These are phyloP conservation scores for Wickerhamiella kurtzmanii DNA, from an alignment of 805 yeast genomes.

Conservation along the genomic window DNA sequence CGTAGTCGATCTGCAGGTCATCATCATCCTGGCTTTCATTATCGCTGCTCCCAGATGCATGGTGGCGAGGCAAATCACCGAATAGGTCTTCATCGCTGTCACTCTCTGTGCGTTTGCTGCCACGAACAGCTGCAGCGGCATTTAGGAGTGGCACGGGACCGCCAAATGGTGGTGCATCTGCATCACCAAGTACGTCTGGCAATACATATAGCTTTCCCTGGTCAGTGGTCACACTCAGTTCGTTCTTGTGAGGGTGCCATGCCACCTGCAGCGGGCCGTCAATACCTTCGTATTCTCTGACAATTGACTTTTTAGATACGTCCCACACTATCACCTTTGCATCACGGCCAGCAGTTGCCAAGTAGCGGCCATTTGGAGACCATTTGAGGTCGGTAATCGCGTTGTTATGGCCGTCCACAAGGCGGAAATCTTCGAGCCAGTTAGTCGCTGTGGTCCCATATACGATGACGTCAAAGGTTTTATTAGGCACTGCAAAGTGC, in stretches of 20 bases:
- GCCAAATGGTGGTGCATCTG: slow-evolving; percentile 20
- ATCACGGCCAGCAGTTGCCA: slow-evolving; percentile 41
- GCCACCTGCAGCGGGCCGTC: slow-evolving; percentile 19
- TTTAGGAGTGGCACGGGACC: slow-evolving; percentile 15
- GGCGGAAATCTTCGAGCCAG: slow-evolving; percentile 19
- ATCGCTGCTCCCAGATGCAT: slow-evolving; percentile 2
- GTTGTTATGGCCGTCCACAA: slow-evolving; percentile 19
- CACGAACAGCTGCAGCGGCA: slow-evolving; percentile 1
- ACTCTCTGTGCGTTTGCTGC: slow-evolving; percentile 9
- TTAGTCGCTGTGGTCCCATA: slow-evolving; percentile 16
- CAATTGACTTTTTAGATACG: slow-evolving; percentile 22
- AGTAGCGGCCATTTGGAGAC: slow-evolving; percentile 45
- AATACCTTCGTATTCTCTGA: slow-evolving; percentile 26
- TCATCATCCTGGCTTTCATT: not conserved
- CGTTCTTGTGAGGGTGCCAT: slow-evolving; percentile 29
- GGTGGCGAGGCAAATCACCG: slow-evolving; percentile 32
- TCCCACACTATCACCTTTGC: slow-evolving; percentile 47
- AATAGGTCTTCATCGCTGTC: slow-evolving; percentile 22
- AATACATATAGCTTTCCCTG: slow-evolving; percentile 23
- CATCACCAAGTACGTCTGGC: slow-evolving; percentile 7
- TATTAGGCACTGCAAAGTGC: slow-evolving; percentile 52
- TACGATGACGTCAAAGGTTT: slow-evolving; percentile 24
- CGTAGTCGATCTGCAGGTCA: not conserved
- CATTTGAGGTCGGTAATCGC: slow-evolving; percentile 40
- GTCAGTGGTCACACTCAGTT: slow-evolving; percentile 22